These are phyloP conservation scores for Ogataea thermomethanolica DNA, from an alignment of 805 yeast genomes.

Conservation along the genomic window DNA sequence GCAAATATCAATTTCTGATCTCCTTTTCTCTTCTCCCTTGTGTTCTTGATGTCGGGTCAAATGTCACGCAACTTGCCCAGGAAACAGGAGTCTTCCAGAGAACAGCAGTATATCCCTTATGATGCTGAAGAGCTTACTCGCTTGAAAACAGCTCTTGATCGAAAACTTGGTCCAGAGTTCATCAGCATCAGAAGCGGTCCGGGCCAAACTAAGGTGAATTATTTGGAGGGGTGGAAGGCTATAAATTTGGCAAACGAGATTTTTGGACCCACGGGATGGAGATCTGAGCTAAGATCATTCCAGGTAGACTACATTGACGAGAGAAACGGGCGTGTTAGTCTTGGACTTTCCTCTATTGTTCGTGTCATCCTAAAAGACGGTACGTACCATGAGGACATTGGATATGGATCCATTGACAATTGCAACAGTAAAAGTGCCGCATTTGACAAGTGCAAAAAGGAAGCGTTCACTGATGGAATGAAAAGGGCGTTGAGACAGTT, in stretches of 20 bases:
- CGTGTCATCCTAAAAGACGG: conserved; percentile 77
- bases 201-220: conserved; percentile 64
- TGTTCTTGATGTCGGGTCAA: conserved; percentile 9
- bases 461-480: conserved; percentile 80
- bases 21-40: conserved; percentile 4
- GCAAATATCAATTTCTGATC: conserved; percentile 6
- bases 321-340: conserved; percentile 50
- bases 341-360: conserved; percentile 71
- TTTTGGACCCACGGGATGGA: conserved; percentile 84
- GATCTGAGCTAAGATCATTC: conserved; percentile 61
- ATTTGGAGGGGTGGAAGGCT: conserved; percentile 83
- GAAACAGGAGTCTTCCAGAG: conserved; percentile 3
- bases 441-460: conserved; percentile 76
- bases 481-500: conserved; percentile 77
- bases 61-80: conserved; percentile 14
- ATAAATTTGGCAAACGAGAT: conserved; percentile 75
- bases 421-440: conserved; percentile 70
- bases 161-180: conserved; percentile 68
- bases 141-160: conserved; percentile 31
- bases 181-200: conserved; percentile 75
- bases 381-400: conserved; percentile 73
- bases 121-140: conserved; percentile 26
- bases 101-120: conserved; percentile 10
- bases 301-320: conserved; percentile 72
- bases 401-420: conserved; percentile 71